Conservation (phyloP, 2,329 filamentous ascomycete genomes). For the Sclerotinia sclerotiorum region DNA sequence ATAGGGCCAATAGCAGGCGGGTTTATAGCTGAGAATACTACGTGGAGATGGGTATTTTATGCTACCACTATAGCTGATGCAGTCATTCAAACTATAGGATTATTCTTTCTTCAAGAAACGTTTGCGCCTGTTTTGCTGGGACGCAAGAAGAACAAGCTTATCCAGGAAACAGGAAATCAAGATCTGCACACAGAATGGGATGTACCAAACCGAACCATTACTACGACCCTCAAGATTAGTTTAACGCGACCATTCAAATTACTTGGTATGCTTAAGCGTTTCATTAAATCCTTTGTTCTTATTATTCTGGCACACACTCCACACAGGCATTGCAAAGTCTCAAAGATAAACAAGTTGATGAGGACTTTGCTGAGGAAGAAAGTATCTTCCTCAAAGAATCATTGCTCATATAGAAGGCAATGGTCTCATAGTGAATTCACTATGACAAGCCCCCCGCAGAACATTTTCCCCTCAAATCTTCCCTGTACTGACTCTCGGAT, state of each 20-base stretch:
- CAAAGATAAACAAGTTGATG: background rate
- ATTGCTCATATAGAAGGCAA: background rate
- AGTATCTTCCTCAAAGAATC: background rate
- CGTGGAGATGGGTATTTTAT: slow-evolving; percentile 57
- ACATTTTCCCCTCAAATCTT: background rate
- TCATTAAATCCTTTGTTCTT: too few relatives aligned
- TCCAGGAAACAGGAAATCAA: slow-evolving; percentile 53
- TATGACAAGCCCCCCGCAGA: too few relatives aligned
- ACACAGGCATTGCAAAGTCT: background rate
- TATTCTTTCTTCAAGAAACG: slow-evolving; percentile 49
- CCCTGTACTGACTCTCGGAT: background rate
- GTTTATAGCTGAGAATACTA: slow-evolving; percentile 48
- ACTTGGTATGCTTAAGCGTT: slow-evolving; percentile 37
- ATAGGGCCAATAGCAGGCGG: slow-evolving; percentile 51
- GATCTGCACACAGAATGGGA: slow-evolving; percentile 51
- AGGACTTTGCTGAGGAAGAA: background rate
- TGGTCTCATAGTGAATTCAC: background rate
- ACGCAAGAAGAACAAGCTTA: slow-evolving; percentile 46
- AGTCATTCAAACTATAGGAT: slow-evolving; percentile 46
- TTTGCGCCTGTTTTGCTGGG: slow-evolving; percentile 51
- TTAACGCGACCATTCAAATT: slow-evolving; percentile 52
- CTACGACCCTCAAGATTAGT: slow-evolving; percentile 43
- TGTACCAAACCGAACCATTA: slow-evolving; percentile 40
- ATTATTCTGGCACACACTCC: background rate
- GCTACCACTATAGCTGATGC: slow-evolving; percentile 48